Evolutionary conservation across 2,329 filamentous ascomycete genomes (phyloP), one percentile per base, ranked within the genome.

Genomic region (Tolypocladium paradoxum): DNA sequence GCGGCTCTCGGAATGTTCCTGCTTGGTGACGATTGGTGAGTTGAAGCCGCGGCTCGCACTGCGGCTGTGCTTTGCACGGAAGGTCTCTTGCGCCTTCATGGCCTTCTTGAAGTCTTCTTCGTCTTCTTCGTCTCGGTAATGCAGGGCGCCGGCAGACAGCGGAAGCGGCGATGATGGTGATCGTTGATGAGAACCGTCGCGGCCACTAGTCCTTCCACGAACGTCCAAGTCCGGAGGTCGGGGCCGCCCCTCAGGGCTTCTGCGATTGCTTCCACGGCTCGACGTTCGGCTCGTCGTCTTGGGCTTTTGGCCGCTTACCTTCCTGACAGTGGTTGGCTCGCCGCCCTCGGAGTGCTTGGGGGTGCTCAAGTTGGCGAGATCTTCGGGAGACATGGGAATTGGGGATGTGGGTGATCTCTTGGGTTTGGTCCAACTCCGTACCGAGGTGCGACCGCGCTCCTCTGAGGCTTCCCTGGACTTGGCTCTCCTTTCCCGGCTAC

Each of bases 321-420:
- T 79, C 29, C 71, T 70, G 35, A 73, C 70, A 0, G 75, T 77
- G 43, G 62, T 59, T 5, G 76, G 73, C 22, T 78, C 76, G 20
- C 60, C 65, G 2, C 59, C 57, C 2, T 65, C 63, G 7, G 50
- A 64, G 57, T 62, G 61, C 31, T 63, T 70, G 1, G 76, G 73
- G 1, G 73, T 79, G 57, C 77, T 79, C 49, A 86, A 68, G 60
- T 80, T 84, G 63, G 83, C 81, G 55, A 88, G 66, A 62, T 96
- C 90, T 61, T 96, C 89, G 0, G 90, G 90, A 3, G 91, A 95
- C 91, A 96, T 96, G 3, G 91, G 90, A 2, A 96, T 79, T 0
- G 92, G 92, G 0, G 92, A 96, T 2, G 90, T 95, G 1, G 92
- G 92, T 1, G 92, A 96, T 24, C 88, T 79, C 70, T 96, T 95